Conservation (phyloP, 73 alveolate species). For the Tetrahymena elliotti region DNA sequence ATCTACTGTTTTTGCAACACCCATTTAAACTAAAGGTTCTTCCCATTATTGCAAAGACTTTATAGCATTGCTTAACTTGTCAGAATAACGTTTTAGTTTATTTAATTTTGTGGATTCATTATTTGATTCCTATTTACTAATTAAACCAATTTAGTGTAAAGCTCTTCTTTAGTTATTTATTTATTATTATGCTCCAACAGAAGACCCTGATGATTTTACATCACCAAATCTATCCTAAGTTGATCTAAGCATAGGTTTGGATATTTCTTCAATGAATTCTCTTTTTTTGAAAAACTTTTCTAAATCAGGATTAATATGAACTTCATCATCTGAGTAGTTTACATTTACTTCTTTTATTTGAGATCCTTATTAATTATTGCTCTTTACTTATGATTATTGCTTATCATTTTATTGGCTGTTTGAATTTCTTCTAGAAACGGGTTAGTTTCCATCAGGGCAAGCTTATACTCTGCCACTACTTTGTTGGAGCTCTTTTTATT, state of each 20-base stretch:
- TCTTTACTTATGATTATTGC: not conserved
- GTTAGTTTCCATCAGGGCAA: not conserved
- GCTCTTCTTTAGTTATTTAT: not conserved
- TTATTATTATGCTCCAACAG: not conserved
- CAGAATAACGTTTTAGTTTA: not conserved
- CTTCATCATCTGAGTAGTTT: not conserved
- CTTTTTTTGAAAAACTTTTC: not conserved
- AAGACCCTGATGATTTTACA: not conserved
- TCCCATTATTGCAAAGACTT: not conserved
- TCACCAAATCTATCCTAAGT: not conserved
- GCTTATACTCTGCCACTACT: not conserved
- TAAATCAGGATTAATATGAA: not conserved
- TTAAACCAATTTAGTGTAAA: not conserved
- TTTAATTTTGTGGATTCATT: not conserved
- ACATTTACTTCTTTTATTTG: not conserved
- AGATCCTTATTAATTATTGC: not conserved
- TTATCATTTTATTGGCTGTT: not conserved
- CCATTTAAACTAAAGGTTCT: not conserved
- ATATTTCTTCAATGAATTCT: not conserved
- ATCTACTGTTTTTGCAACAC: not conserved
- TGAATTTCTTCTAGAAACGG: not conserved
- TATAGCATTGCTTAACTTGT: not conserved
- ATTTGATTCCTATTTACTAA: not conserved
- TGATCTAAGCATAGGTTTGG: not conserved
- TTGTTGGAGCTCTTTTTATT: not conserved